Conservation (phyloP, 2,329 filamentous ascomycete genomes). For the Davidsoniella australis region DNA sequence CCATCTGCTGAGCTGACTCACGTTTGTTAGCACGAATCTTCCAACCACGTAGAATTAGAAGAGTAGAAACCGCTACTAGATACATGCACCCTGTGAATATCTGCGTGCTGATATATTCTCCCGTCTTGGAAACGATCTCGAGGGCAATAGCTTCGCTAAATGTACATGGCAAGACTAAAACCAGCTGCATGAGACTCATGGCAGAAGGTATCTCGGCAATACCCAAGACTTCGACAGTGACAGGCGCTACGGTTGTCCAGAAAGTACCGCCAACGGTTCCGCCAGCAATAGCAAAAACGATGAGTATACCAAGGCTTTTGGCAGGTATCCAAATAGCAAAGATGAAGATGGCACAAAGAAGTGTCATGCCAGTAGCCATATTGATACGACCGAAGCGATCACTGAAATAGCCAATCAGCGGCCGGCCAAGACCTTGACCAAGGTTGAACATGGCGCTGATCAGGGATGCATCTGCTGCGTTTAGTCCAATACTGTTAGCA, state of each 20-base stretch:
- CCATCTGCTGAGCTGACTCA: too few relatives aligned
- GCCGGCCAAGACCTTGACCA: conserved; percentile 50
- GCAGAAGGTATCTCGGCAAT: conserved; percentile 48
- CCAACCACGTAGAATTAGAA: conserved; percentile 22
- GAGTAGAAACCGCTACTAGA: conserved; percentile 26
- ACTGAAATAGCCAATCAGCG: conserved; percentile 54
- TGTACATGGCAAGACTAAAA: conserved; percentile 52
- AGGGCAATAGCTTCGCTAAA: conserved; percentile 50
- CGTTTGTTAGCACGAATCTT: conserved; percentile 17
- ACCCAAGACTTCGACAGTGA: conserved; percentile 59
- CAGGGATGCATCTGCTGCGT: conserved; percentile 48
- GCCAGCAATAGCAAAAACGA: conserved; percentile 56
- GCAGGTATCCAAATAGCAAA: conserved; percentile 60
- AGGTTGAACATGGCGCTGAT: conserved; percentile 58
- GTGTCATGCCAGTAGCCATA: conserved; percentile 48
- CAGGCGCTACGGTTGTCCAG: conserved; percentile 51
- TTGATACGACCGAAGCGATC: conserved; percentile 58
- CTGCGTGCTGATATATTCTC: conserved; percentile 35
- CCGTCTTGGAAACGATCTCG: conserved; percentile 27
- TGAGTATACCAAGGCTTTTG: conserved; percentile 43
- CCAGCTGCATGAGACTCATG: conserved; percentile 54
- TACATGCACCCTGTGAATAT: conserved; percentile 46
- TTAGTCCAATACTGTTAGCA: conserved; percentile 48
- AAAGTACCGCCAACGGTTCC: conserved; percentile 55
- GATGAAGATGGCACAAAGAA: conserved; percentile 44